phyloP scores from a whole-genome alignment of 1,284 basidiomycete genomes.

The Cutaneotrichosporon spelunceum region DNA sequence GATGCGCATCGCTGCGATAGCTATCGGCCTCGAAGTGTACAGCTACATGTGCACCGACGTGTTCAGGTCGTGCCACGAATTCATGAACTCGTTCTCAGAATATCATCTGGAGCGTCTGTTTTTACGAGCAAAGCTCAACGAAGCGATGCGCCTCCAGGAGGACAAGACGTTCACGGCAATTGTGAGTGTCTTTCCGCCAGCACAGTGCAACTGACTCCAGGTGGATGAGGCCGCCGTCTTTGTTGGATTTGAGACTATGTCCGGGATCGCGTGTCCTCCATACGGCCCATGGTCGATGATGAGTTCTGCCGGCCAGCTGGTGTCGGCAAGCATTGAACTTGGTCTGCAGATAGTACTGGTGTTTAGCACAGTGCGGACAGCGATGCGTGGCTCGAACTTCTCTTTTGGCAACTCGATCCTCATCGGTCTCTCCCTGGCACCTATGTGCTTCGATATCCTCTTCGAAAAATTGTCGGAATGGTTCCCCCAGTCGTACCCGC shows the following conservation, averaged over 20 bases:
- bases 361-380: slow-evolving; percentile 54
- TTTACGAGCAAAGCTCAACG: slow-evolving; percentile 66
- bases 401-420: slow-evolving; percentile 2
- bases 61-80: not conserved
- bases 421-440: slow-evolving; percentile 15
- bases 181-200: not conserved
- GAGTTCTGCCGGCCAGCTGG: slow-evolving; percentile 67
- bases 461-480: not conserved
- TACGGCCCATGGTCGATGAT: slow-evolving; percentile 27
- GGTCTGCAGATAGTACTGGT: slow-evolving; percentile 58
- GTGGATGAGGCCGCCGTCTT: slow-evolving; percentile 66
- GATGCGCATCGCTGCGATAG: not conserved
- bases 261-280: slow-evolving; percentile 2
- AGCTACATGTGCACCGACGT: not conserved
- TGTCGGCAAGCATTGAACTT: slow-evolving; percentile 57
- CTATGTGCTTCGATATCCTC: not conserved
- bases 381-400: slow-evolving; percentile 52
- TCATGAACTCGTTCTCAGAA: slow-evolving; percentile 39
- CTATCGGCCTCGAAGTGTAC: not conserved
- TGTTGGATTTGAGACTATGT: slow-evolving; percentile 23
- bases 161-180: slow-evolving; percentile 68
- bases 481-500: too few relatives aligned
- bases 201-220: not conserved
- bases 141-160: slow-evolving; percentile 70
- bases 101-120: slow-evolving; percentile 71